Conservation (phyloP, 2,329 filamentous ascomycete genomes). For the Cladosporium velox region DNA sequence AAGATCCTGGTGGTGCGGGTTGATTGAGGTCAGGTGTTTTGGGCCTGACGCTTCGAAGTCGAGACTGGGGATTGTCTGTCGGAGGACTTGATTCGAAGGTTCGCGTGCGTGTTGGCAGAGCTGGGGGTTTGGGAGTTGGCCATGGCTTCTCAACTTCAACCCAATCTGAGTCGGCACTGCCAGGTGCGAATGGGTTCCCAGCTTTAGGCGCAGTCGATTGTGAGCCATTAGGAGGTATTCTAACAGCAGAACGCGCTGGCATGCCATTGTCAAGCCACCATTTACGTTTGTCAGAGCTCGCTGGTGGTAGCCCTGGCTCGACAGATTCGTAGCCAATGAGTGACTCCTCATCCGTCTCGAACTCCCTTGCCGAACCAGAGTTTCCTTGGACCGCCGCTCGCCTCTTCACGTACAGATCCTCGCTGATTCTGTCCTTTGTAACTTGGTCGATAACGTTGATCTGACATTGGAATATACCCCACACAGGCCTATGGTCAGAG, state of each 20-base stretch:
- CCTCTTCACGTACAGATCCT: slow-evolving; percentile 70
- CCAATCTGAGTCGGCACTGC: slow-evolving; percentile 77
- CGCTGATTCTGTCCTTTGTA: slow-evolving; percentile 70
- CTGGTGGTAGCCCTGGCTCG: slow-evolving; percentile 70
- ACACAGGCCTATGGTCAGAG: slow-evolving; percentile 96
- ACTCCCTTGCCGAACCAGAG: slow-evolving; percentile 57
- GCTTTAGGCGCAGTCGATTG: slow-evolving; percentile 72
- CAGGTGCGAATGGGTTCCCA: slow-evolving; percentile 77
- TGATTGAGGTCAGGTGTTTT: slow-evolving; percentile 26
- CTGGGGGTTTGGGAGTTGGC: slow-evolving; percentile 25
- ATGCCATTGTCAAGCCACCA: slow-evolving; percentile 69
- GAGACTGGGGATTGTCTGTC: slow-evolving; percentile 11
- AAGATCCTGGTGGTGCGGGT: slow-evolving; percentile 14
- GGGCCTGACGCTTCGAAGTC: slow-evolving; percentile 21
- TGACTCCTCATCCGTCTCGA: slow-evolving; percentile 75
- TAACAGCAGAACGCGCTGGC: slow-evolving; percentile 71
- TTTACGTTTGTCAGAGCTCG: slow-evolving; percentile 62
- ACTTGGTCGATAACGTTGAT: slow-evolving; percentile 79
- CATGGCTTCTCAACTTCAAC: slow-evolving; percentile 52
- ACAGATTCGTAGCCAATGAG: slow-evolving; percentile 79
- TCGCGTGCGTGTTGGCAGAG: slow-evolving; percentile 22
- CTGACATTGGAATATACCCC: slow-evolving; percentile 80
- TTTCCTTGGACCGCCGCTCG: slow-evolving; percentile 67
- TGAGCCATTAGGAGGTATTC: slow-evolving; percentile 56
- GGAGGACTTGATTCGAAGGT: slow-evolving; percentile 4